A percentile compares a stretch with the other conserved stretches of the same genome.
Evolutionary conservation across 768 basidiomycete genomes (phyloP).

Genomic region (Rhodotorula babjevae): DNA sequence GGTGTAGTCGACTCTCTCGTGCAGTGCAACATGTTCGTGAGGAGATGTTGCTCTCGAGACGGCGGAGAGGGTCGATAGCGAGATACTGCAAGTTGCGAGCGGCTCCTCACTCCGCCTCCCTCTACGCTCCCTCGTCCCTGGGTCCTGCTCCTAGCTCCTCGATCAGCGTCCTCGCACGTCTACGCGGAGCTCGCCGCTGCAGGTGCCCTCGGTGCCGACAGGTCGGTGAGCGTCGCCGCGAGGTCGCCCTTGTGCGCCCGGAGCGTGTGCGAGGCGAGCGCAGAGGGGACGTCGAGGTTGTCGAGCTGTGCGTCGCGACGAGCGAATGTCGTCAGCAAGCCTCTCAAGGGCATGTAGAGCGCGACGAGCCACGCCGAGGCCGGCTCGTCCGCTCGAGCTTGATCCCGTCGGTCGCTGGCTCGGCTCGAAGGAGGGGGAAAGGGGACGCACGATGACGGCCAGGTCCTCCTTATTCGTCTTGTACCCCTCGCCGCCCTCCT

Average conservation of each 20-base stretch:
- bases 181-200: neutral
- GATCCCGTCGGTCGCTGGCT: too few relatives aligned
- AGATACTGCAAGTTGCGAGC: neutral
- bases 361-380: neutral
- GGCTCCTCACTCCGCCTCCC: too few relatives aligned
- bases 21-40: too few relatives aligned
- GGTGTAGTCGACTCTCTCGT: too few relatives aligned
- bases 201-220: neutral
- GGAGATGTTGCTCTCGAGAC: too few relatives aligned
- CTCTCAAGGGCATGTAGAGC: neutral
- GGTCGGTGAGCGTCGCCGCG: conserved; percentile 7
- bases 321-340: neutral
- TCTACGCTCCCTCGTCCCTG: too few relatives aligned
- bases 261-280: conserved; percentile 3
- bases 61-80: too few relatives aligned
- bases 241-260: conserved; percentile 21
- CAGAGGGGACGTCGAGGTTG: conserved; percentile 7
- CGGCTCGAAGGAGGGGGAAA: neutral
- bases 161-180: neutral
- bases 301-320: neutral
- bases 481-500: neutral
- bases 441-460: conserved; percentile 2
- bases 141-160: too few relatives aligned
- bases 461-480: conserved; percentile 28
- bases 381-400: neutral